phyloP scores from a whole-genome alignment of 257 asterid species.

The Prunella vulgaris region DNA sequence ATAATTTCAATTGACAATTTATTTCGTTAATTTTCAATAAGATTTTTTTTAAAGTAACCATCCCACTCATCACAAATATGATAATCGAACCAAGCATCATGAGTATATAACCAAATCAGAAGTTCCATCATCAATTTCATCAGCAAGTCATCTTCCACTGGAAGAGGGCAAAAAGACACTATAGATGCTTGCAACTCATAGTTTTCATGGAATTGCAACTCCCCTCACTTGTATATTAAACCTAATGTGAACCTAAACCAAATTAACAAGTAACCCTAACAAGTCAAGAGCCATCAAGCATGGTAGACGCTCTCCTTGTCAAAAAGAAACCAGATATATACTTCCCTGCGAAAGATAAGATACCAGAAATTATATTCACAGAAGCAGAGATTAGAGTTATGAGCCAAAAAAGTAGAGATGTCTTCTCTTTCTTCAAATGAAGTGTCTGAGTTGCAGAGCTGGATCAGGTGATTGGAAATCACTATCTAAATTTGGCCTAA shows the following conservation, averaged over 20 bases:
- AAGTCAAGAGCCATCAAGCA: neutral
- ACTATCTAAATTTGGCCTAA: slow-evolving; percentile 57
- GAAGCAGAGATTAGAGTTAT: neutral
- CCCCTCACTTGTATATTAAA: neutral
- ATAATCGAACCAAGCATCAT: neutral
- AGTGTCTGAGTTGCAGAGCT: slow-evolving; percentile 67
- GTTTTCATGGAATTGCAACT: neutral
- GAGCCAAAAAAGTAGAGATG: neutral
- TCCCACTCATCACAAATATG: neutral
- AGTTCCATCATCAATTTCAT: neutral
- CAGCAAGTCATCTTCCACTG: neutral
- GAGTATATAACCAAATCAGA: neutral
- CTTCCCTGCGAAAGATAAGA: neutral
- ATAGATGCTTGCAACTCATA: neutral
- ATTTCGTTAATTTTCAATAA: neutral
- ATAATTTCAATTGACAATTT: too few relatives aligned
- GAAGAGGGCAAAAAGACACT: neutral
- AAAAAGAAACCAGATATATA: neutral
- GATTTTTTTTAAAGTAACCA: neutral
- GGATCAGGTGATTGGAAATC: slow-evolving; percentile 80
- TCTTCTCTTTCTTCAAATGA: neutral
- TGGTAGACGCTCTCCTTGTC: neutral
- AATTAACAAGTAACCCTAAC: neutral
- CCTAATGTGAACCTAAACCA: neutral
- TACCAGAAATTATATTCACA: neutral